Evolutionary conservation across 257 asterid species (phyloP), one percentile per base, ranked within the genome.

Genomic region (Cruciata laevipes): DNA sequence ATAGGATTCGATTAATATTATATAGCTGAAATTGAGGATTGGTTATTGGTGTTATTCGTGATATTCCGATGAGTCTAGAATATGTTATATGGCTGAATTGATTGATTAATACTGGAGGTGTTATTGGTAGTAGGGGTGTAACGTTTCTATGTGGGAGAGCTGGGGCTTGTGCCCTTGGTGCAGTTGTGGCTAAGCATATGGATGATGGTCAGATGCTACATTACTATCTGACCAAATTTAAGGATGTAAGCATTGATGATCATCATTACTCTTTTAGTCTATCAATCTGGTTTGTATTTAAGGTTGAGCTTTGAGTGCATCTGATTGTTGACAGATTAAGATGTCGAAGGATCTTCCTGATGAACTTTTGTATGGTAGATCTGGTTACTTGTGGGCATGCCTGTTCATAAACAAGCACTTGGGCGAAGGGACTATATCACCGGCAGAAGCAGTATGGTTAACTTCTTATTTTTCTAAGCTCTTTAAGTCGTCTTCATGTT

Each of bases 101-200:
- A 27, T 1, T 27, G 30, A 27, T 27, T 27, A 16, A 33, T 33
- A 37, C 18, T 11, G 17, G 44, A 72, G 65, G 42, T 38, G 65
- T 9, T n/a, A 30, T 63, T 68, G 61, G 52, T 74, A 30, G 40
- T 80, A 86, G 95, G 88, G 82, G 84, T 64, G 91, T 80, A 69
- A 79, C 86, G 9, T 89, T 86, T 73, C 32, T 89, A 31, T 79
- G 88, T 71, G 96, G 96, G 70, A 81, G 95, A 81, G 83, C 77
- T 71, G 95, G 96, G 44, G 85, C 85, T 40, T 86, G 87, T 76
- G 89, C 96, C 9, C 74, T 89, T 11, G 96, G 95, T 68, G 95
- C 96, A 7, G 91, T 79, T n/a, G 87, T 79, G 68, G 87, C 96
- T 17, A 83, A 82, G 73, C 59, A 77, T 70, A 73, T 49, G 56